Conservation (phyloP, 1,139 yeast species). For the Pichia sp. region DNA sequence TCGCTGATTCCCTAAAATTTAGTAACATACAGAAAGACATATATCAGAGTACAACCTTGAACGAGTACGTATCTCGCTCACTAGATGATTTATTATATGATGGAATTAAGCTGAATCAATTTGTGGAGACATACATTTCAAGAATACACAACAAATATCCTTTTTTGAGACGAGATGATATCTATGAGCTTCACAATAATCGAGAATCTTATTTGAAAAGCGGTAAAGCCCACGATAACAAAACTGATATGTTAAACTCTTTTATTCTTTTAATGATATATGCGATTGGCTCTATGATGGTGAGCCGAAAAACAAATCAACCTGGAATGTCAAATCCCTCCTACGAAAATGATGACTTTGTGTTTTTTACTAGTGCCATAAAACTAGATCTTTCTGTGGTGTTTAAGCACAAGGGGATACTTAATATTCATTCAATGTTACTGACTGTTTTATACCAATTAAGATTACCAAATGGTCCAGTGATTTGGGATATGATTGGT, state of each 20-base stretch:
- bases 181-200: constrained; percentile 8
- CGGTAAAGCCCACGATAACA: neutral
- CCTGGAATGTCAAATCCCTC: constrained; percentile 1
- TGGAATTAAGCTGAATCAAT: neutral
- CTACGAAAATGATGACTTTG: constrained; percentile 8
- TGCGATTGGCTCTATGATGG: constrained; percentile 16
- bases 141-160: constrained; percentile 15
- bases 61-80: neutral
- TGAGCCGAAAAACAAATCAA: neutral
- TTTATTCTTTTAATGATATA: constrained; percentile 16
- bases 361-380: constrained; percentile 14
- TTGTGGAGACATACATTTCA: neutral
- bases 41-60: neutral
- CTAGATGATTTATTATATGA: neutral
- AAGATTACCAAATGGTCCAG: constrained; percentile 19
- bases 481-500: constrained; percentile 21
- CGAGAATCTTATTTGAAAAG: constrained; percentile 1
- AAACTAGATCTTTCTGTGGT: constrained; percentile 11
- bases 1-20: neutral
- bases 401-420: constrained; percentile 9
- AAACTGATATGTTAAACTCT: constrained; percentile 1
- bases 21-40: neutral
- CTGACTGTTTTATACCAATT: constrained; percentile 16
- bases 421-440: constrained; percentile 14
- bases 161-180: constrained; percentile 8